Base-by-base conservation (phyloP, 768 basidiomycete species). In the Kwoniella sp. region DNA sequence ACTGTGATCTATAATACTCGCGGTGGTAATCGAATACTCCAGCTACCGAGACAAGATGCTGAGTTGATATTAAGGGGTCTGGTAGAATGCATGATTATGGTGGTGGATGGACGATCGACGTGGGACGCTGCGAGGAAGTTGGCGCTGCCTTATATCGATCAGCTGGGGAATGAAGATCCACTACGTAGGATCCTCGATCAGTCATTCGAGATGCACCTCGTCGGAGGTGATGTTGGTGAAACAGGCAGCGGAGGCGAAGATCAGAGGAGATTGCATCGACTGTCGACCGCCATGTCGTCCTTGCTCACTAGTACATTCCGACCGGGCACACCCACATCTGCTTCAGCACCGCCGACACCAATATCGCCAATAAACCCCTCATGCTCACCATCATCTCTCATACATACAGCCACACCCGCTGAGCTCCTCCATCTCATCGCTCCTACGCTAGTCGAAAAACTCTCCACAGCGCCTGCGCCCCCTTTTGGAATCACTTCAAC, bases 391-490 rank as follows among this genome's bases (percentile, higher is more conserved):
- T 44, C 56, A 9, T 58, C 66, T 4, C 24, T 70, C 9, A 12
- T 53, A 25, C 69, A 71, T 52, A 50, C 27, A 8, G 44, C 60
- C n/a, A 72, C 67, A 2, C 58, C 71, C 3, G 59, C 66, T 5
- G 67, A 70, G 24, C 52, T 75, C 4, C 21, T 75, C n/a, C 48
- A 59, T 19, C 17, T 71, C 1, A 33, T 75, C 33, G 68, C 73
- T 0, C 73, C 73, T 4, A 13, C 26, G 3, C 46, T 70, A 8
- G 55, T 62, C 44, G 53, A 54, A 19, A 36, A 56, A 2, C 67
- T 75, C 1, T 36, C 63, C 1, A 65, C 65, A 13, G 59, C 69
- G 1, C 56, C 64, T 4, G 10, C 47, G 4, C 73, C 73, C 1
- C 68, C 67, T n/a, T 64, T 75, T 9, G 69, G 63, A 10, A 72